Evolutionary conservation across 257 asterid genomes (phyloP).

Genomic region (Petunia axillaris): DNA sequence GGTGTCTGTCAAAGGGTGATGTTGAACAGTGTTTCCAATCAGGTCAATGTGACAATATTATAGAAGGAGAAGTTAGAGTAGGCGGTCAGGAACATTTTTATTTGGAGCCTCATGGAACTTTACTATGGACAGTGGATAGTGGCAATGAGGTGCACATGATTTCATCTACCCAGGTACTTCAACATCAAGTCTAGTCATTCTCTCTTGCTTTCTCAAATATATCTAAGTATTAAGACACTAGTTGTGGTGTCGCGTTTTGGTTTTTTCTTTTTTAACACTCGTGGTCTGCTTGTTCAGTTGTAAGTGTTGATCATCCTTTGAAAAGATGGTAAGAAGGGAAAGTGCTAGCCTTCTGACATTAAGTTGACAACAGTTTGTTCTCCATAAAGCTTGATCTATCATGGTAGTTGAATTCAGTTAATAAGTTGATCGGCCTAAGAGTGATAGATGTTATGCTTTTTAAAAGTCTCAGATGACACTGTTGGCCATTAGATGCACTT

Average conservation of each 20-base stretch:
- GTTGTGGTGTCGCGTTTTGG: background rate
- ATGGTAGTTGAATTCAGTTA: background rate
- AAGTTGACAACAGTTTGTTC: background rate
- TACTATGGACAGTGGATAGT: conserved; percentile 84
- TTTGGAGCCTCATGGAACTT: conserved; percentile 88
- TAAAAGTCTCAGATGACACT: background rate
- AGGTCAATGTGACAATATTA: conserved; percentile 74
- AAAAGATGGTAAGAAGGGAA: conserved; percentile 9
- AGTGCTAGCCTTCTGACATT: background rate
- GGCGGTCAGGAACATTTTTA: conserved; percentile 99
- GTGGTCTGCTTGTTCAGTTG: background rate
- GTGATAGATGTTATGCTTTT: background rate
- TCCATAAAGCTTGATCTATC: background rate
- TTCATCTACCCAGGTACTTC: conserved; percentile 88
- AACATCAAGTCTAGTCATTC: conserved; percentile 21
- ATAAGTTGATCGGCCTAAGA: background rate
- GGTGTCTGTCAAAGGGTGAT: conserved; percentile 64
- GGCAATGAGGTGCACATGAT: conserved; percentile 97
- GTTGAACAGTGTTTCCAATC: conserved; percentile 71
- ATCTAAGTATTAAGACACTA: background rate
- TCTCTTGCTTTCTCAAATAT: conserved; percentile 11
- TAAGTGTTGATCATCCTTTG: background rate
- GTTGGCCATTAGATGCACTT: background rate
- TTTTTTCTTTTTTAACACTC: background rate
- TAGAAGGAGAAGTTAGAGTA: conserved; percentile 82